phyloP scores from a whole-genome alignment of 352 stramenopile species.

The Pythium folliculosum region DNA sequence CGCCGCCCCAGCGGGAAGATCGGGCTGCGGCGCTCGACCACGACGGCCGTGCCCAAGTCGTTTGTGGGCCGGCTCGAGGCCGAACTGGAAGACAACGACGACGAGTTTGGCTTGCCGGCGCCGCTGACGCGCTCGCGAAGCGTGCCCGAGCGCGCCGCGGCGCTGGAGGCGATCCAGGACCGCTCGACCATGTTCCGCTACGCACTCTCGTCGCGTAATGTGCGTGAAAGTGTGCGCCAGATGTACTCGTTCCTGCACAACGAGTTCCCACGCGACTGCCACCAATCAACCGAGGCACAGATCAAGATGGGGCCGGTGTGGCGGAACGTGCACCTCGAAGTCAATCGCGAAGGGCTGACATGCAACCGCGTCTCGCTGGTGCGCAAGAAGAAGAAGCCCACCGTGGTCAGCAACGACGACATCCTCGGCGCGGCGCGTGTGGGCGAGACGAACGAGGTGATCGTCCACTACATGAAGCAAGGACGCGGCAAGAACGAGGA shows the following conservation, averaged over 20 bases:
- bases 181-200: slow-evolving; percentile 62
- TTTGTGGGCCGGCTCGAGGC: slow-evolving; percentile 6
- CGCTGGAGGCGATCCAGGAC: slow-evolving; percentile 58
- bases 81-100: slow-evolving; percentile 16
- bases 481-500: slow-evolving; percentile 55
- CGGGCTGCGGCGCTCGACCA: slow-evolving; percentile 52
- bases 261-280: slow-evolving; percentile 56
- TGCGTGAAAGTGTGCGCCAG: slow-evolving; percentile 63
- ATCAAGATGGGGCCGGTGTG: slow-evolving; percentile 55
- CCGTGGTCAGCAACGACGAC: slow-evolving; percentile 57
- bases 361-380: slow-evolving; percentile 59
- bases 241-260: slow-evolving; percentile 64
- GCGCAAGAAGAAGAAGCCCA: slow-evolving; percentile 57
- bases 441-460: slow-evolving; percentile 36
- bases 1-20: slow-evolving; percentile 21
- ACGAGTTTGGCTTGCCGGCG: neutral
- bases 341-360: slow-evolving; percentile 60
- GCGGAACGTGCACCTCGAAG: slow-evolving; percentile 47
- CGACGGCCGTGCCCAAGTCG: slow-evolving; percentile 45
- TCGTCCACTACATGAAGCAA: slow-evolving; percentile 68
- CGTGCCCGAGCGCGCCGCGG: slow-evolving; percentile 53
- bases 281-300: slow-evolving; percentile 33
- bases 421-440: slow-evolving; percentile 37
- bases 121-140: slow-evolving; percentile 52
- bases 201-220: slow-evolving; percentile 49